Conservation (phyloP, 2,329 filamentous ascomycete species). For the Hymenoscyphus fraxineus region DNA sequence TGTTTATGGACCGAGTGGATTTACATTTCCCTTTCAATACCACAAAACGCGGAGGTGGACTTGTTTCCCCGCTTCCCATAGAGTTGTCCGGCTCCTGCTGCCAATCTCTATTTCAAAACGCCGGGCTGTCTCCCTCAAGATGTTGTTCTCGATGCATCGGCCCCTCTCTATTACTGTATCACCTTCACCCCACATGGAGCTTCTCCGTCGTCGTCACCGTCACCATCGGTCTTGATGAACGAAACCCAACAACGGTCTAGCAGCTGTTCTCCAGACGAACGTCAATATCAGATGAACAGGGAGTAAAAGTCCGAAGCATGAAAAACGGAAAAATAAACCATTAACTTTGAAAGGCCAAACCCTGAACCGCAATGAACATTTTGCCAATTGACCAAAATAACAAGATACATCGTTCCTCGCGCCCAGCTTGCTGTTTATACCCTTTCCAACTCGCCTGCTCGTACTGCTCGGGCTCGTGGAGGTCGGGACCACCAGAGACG, state of each 20-base stretch:
- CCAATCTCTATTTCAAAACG: background rate
- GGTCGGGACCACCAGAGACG: background rate
- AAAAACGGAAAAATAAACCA: background rate
- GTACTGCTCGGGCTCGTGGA: background rate
- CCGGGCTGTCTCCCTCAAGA: background rate
- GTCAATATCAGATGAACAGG: background rate
- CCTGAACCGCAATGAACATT: background rate
- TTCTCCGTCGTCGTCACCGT: background rate
- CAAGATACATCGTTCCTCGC: background rate
- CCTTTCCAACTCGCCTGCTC: background rate
- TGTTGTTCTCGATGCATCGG: background rate
- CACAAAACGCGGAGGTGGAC: background rate
- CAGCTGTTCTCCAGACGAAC: background rate
- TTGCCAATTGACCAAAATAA: background rate
- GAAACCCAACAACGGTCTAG: background rate
- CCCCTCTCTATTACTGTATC: background rate
- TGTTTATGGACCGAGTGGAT: background rate
- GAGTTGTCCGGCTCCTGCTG: background rate
- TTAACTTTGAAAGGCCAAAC: background rate
- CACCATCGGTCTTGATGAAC: background rate
- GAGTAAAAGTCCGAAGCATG: background rate
- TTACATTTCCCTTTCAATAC: background rate
- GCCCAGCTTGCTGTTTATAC: background rate
- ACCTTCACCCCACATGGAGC: background rate
- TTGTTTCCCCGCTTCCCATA: background rate